phyloP scores from a whole-genome alignment of 2,329 filamentous ascomycete genomes.

The Ambrosiella cleistominuta region DNA sequence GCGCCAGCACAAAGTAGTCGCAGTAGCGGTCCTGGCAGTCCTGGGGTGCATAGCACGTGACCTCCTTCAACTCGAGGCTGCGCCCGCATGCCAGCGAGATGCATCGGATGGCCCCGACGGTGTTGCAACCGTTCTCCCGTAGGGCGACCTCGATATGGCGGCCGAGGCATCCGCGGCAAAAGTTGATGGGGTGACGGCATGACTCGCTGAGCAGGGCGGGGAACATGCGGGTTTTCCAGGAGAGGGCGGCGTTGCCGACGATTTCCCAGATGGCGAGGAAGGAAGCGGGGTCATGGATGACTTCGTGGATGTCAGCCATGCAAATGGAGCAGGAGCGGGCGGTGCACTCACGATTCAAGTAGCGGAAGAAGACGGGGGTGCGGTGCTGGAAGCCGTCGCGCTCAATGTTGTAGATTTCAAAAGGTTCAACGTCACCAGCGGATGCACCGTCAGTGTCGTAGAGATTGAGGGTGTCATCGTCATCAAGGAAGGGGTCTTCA shows the following conservation, averaged over 20 bases:
- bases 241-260: neutral
- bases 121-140: neutral
- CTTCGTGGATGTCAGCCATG: constrained; percentile 2
- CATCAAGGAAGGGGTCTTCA: neutral
- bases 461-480: neutral
- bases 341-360: neutral
- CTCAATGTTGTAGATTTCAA: neutral
- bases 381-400: neutral
- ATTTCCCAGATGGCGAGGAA: neutral
- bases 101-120: neutral
- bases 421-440: neutral
- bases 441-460: neutral
- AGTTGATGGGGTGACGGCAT: neutral
- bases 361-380: constrained; percentile 2
- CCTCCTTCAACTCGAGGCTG: neutral
- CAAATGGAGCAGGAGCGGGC: constrained; percentile 1
- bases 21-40: neutral
- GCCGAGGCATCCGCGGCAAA: constrained; percentile 2
- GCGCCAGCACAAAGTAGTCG: neutral
- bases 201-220: neutral
- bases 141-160: neutral
- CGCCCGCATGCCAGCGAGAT: neutral
- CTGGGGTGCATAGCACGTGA: neutral
- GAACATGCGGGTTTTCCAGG: neutral
- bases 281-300: neutral